Base-by-base conservation (phyloP, 2,329 filamentous ascomycete genomes). In the Teratosphaeria zuluensis region DNA sequence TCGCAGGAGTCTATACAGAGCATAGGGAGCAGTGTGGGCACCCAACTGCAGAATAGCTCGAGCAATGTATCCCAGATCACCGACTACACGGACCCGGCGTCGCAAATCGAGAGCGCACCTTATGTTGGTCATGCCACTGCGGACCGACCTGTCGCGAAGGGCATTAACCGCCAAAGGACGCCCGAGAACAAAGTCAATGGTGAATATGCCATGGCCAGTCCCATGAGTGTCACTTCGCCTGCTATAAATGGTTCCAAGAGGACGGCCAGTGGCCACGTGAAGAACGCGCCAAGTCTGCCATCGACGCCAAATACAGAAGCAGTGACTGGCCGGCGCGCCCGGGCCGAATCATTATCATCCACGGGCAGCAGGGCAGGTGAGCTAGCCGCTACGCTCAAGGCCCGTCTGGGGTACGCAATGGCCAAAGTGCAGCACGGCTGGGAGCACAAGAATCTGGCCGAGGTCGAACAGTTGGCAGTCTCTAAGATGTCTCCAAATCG, bases 361-460 rank as follows among this genome's bases (percentile, higher is more conserved):
- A 80, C 82, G 54, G 81, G 83, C 54, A 89, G 83, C 68, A 86
- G 85, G 65, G 89, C 92, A 65, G 87, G 88, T 72, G 89, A 95
- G 80, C 88, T 94, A 79, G 90, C 89, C 48, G 83, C 86, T 57
- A 88, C 92, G 69, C 81, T 97, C 56, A 88, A 87, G 70, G 86
- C 90, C 55, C 88, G 90, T 67, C 81, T 97, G 31, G 90, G 90
- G 6, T 96, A 96, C 73, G 92, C 92, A 63, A 94, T 95, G 82
- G 82, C 95, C 70, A 96, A 96, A 74, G 88, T 96, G 48, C 90
- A 90, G 70, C 86, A 95, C 69, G 90, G 90, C 59, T 94, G 91
- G 87, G 88, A 95, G 74, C 82, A 86, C 55, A 85, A 87, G 63
- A 85, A 84, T 19, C 84, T 94, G 59, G 85, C 88, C 58, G 88